Base-by-base conservation (phyloP, 1,139 yeast genomes). In the Pichia sp. region DNA sequence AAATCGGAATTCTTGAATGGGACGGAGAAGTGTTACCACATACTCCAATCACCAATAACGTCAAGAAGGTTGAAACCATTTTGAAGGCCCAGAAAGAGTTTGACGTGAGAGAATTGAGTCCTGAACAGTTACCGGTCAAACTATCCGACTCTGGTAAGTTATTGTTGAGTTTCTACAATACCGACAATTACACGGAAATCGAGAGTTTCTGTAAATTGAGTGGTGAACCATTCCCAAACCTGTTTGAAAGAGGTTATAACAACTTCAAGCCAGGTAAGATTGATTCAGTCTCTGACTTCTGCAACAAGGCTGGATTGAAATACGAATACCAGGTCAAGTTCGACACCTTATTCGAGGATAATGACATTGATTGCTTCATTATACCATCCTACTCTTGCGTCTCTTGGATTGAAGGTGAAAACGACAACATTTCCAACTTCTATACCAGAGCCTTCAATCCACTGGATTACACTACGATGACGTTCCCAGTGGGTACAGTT, bases 41-140 rank as follows among this genome's bases (percentile, higher is more conserved):
- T 38, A 86, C 84, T 28, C 85, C 84, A 42, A 72, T 76, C 41
- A 48, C 55, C 10, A 62, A 75, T 38, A 75, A 72, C 3, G 41
- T 73, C 38, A 40, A 47, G 7, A 59, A 63, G 36, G 63, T 67
- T 6, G 56, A 53, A 11, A 49, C 54, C 2, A 55, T 56, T 16
- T 57, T 73, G 23, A 16, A 10, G 23, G 9, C 37, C 27, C 8
- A n/a, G 11, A n/a, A 35, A 11, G 23, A 35, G 9, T 70, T 69
- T 51, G 69, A 67, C 39, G 62, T 49, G 69, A 23, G 64, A 69
- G 34, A 67, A 61, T 32, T 49, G 23, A 51, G 72, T 69, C 66
- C 64, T 33, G 32, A 27, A 3, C 9, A 31, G 27, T 68, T 75
- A 1, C 64, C 69, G 40, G 46, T 54, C 7, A 42, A 42, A 16